Evolutionary conservation across 208 protist genomes (phyloP).

Genomic region (Trypanosoma platydactyli): DNA sequence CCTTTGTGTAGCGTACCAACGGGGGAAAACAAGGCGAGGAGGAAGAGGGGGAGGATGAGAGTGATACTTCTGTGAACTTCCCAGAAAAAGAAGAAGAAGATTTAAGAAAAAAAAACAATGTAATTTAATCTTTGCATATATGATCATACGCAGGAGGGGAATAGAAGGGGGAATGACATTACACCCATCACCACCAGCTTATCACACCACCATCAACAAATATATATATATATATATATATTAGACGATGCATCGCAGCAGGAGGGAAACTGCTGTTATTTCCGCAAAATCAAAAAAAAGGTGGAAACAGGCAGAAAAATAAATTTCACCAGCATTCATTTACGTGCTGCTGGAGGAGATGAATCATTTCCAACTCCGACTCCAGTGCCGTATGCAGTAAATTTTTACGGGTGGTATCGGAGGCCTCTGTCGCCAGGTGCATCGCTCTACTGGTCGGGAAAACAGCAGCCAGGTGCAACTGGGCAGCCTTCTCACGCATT

Average conservation of each 20-base stretch:
- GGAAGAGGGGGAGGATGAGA: no score
- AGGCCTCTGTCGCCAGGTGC: no score
- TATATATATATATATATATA: background rate
- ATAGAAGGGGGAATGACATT: background rate
- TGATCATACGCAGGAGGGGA: no score
- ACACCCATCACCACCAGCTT: conserved; percentile 1
- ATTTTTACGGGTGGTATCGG: conserved; percentile 27
- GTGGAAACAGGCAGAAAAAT: background rate
- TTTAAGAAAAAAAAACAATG: conserved; percentile 13
- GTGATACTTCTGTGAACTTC: background rate
- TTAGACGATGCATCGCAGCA: conserved; percentile 12
- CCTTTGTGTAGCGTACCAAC: no score
- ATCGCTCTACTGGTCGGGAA: no score
- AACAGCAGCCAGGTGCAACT: conserved; percentile 6
- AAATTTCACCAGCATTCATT: background rate
- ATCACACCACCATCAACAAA: background rate
- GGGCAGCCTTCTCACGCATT: conserved; percentile 22
- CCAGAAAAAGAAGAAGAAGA: conserved; percentile 26
- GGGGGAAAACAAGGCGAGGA: background rate
- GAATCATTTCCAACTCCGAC: conserved; percentile 49
- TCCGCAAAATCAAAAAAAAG: no score
- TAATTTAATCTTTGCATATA: no score
- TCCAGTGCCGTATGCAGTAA: conserved; percentile 37
- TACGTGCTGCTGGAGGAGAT: conserved; percentile 25
- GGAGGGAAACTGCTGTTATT: background rate